These are phyloP conservation scores for Ustulina deusta DNA, from an alignment of 2,329 filamentous ascomycete genomes.

Conservation along the genomic window DNA sequence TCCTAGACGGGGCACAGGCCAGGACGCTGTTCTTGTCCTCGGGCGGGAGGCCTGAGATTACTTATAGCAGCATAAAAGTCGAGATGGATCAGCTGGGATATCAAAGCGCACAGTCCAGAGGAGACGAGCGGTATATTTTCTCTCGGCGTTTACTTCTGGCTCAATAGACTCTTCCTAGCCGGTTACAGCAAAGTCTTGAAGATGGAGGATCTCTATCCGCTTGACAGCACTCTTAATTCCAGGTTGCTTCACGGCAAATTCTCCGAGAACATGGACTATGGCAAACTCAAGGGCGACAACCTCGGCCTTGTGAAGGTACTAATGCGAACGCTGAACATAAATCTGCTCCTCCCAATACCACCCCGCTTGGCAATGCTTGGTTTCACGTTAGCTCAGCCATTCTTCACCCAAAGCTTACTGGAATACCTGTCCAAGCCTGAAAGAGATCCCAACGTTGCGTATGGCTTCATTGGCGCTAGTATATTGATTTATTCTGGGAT, in stretches of 20 bases:
- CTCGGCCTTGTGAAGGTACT: conserved; percentile 38
- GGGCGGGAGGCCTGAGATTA: conserved; percentile 14
- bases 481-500: conserved; percentile 57
- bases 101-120: conserved; percentile 54
- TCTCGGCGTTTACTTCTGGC: conserved; percentile 50
- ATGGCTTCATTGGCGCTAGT: conserved; percentile 59
- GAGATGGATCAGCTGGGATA: conserved; percentile 55
- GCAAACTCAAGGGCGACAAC: conserved; percentile 28
- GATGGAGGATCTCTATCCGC: conserved; percentile 52
- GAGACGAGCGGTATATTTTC: conserved; percentile 50
- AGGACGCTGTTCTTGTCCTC: conserved; percentile 58
- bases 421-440: conserved; percentile 47
- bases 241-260: conserved; percentile 40
- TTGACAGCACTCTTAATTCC: conserved; percentile 44
- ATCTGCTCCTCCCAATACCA: conserved; percentile 45
- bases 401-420: conserved; percentile 51
- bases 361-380: conserved; percentile 47
- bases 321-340: conserved; percentile 35
- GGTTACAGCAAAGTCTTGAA: conserved; percentile 54
- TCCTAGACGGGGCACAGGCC: conserved; percentile 58
- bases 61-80: conserved; percentile 54
- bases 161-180: conserved; percentile 51
- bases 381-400: conserved; percentile 53
- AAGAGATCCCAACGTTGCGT: conserved; percentile 49
- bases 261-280: conserved; percentile 31